phyloP scores from a whole-genome alignment of 768 basidiomycete species.

The Panellus pusillus region DNA sequence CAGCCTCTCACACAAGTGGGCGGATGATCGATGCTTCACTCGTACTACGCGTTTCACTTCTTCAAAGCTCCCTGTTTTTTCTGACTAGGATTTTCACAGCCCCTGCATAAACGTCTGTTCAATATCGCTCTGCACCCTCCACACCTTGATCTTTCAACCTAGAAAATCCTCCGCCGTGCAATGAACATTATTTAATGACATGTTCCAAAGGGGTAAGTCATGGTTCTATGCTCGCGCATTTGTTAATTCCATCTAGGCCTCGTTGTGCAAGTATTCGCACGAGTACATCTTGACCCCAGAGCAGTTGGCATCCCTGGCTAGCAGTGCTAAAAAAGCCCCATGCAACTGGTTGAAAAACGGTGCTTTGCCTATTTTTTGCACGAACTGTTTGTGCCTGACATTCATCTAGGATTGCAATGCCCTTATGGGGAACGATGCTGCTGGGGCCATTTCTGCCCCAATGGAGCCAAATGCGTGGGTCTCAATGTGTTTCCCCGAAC shows the following conservation, averaged over 20 bases:
- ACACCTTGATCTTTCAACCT: constrained; percentile 1
- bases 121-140: background rate
- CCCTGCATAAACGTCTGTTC: constrained; percentile 72
- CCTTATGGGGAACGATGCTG: constrained; percentile 77
- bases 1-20: constrained; percentile 39
- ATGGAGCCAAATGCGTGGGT: constrained; percentile 59
- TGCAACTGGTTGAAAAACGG: constrained; percentile 85
- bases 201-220: constrained; percentile 73
- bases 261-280: constrained; percentile 81
- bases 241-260: constrained; percentile 39
- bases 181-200: constrained; percentile 79
- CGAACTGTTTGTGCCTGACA: background rate
- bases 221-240: background rate
- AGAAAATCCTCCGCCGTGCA: constrained; percentile 86
- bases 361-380: constrained; percentile 25
- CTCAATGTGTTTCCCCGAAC: background rate
- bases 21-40: constrained; percentile 62
- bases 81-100: constrained; percentile 39
- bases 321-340: constrained; percentile 82
- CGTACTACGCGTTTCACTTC: constrained; percentile 37
- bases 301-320: constrained; percentile 68
- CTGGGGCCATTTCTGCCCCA: constrained; percentile 84
- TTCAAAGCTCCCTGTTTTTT: background rate
- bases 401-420: constrained; percentile 57
- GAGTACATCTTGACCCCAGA: constrained; percentile 72